Evolutionary conservation across 148 eudicot genomes (phyloP), one percentile per base, ranked within the genome.

Genomic region (Heliamphora exappendiculata): DNA sequence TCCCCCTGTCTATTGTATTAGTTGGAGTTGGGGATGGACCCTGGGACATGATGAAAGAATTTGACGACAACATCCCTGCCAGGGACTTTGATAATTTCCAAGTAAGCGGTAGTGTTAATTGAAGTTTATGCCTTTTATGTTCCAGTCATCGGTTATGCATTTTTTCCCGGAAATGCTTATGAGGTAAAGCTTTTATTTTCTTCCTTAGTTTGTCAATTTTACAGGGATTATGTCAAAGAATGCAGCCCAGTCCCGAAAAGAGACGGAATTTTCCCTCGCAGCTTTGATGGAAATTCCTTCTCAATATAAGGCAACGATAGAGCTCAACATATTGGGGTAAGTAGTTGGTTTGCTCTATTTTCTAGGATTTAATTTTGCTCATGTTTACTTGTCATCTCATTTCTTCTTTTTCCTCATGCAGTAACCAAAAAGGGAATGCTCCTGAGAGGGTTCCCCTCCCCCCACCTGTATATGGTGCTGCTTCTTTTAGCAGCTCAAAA

Each of bases 21-120:
- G 99, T 95, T 76, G 99, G 99, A 75, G 99, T 95, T 49, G 99
- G 98, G 75, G 99, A 95, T 86, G 99, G 99, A 26, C 98, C 99
- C 8, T 95, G 98, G 99, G 99, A 95, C 81, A 93, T 83, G 93
- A 95, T 95, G 99, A 88, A 80, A 83, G 98, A 95, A 76, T 95
- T 95, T 75, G 99, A 93, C 71, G 99, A 93, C 83, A 95, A 95
- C 71, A 92, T 95, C 64, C 97, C 98, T 74, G 88, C 98, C 31
- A 86, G 99, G 26, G 93, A 86, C 76, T 95, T 95, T 37, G 99
- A 95, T 79, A 95, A 95, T 84, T 95, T 95, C 79, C 99, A 95
- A 95, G 99, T 87, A 76, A 72, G 84, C 54, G 44, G 44, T 76
- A 24, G 62, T 78, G 24, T 19, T 11, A 5, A 28, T 16, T 58